These are phyloP conservation scores for Inonotus obliquus DNA, from an alignment of 1,284 basidiomycete species.

Conservation along the genomic window DNA sequence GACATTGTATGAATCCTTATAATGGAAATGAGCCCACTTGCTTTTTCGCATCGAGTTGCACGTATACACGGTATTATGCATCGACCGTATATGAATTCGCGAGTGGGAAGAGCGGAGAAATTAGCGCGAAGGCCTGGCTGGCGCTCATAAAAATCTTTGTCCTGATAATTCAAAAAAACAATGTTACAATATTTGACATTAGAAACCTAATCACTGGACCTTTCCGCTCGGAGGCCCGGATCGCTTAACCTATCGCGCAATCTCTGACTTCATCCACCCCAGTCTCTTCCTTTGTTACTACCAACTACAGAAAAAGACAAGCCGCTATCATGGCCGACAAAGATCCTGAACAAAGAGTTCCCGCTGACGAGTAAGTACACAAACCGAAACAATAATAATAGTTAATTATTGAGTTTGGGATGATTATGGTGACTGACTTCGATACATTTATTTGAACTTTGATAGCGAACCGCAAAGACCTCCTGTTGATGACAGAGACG, in stretches of 20 bases:
- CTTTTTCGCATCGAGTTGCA: no score
- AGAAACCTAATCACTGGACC: not conserved
- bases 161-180: not conserved
- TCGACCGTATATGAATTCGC: not conserved
- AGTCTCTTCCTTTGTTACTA: not conserved
- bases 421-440: not conserved
- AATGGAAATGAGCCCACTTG: no score
- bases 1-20: no score
- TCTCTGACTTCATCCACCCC: not conserved
- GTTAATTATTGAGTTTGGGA: no score
- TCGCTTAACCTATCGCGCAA: not conserved
- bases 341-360: not conserved
- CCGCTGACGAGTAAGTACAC: not conserved
- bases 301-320: not conserved
- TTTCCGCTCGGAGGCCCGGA: not conserved
- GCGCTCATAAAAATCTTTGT: not conserved
- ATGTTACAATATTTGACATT: not conserved
- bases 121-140: not conserved
- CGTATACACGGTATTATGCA: not conserved
- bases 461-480: not conserved
- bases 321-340: not conserved
- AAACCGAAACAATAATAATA: no score
- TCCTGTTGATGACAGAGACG: not conserved
- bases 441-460: not conserved
- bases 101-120: not conserved